phyloP scores from a whole-genome alignment of 164 flowering plant genomes.

The Chimonanthus praecox region DNA sequence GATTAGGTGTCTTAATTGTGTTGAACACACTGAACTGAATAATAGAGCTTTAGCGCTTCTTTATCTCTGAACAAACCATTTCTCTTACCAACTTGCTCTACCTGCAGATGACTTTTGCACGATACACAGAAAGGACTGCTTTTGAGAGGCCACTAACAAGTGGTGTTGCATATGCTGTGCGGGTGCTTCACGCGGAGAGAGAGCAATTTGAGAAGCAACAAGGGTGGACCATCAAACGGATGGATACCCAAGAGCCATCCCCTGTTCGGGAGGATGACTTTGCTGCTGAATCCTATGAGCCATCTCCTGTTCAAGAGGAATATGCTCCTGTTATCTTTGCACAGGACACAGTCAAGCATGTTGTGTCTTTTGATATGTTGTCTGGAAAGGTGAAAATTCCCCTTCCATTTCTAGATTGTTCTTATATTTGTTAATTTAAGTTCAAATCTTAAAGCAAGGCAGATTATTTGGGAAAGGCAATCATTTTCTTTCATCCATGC shows the following conservation, averaged over 20 bases:
- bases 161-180: slow-evolving; percentile 96
- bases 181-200: slow-evolving; percentile 81
- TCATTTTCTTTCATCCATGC: neutral
- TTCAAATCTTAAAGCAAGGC: neutral
- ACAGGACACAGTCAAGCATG: slow-evolving; percentile 82
- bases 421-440: neutral
- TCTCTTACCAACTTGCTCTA: slow-evolving; percentile 1
- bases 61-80: neutral
- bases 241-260: slow-evolving; percentile 55
- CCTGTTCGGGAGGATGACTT: slow-evolving; percentile 60
- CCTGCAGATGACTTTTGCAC: slow-evolving; percentile 69
- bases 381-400: slow-evolving; percentile 66
- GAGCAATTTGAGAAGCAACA: slow-evolving; percentile 40
- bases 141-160: slow-evolving; percentile 97
- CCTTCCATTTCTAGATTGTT: slow-evolving; percentile 2
- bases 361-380: slow-evolving; percentile 90
- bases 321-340: slow-evolving; percentile 99
- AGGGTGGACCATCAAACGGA: slow-evolving; percentile 69
- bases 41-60: neutral
- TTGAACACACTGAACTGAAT: neutral
- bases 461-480: neutral
- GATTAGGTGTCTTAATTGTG: neutral
- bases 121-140: slow-evolving; percentile 82
- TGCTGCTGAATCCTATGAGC: slow-evolving; percentile 43
- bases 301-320: slow-evolving; percentile 79